Percentiles rank a stretch among this genome's conserved stretches.
These are phyloP conservation scores for Lipomyces yamanashiensis DNA, from an alignment of 805 yeast genomes.

Conservation along the genomic window DNA sequence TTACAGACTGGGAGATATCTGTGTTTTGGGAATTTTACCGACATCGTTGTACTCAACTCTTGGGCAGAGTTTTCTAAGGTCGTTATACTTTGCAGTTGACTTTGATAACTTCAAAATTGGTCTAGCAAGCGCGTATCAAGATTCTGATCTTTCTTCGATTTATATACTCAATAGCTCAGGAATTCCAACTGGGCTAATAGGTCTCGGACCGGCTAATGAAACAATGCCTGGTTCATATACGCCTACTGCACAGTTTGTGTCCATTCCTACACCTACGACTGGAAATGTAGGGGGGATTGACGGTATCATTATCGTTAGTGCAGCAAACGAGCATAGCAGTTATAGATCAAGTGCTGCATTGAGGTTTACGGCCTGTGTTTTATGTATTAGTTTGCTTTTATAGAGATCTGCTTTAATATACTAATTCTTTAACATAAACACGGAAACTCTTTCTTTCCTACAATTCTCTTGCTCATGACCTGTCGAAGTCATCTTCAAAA, in stretches of 20 bases:
- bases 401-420: too few species aligned
- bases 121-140: constrained; percentile 2
- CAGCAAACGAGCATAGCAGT: neutral
- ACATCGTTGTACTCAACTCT: neutral
- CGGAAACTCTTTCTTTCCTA: too few species aligned
- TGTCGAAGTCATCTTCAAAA: too few species aligned
- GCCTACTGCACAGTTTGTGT: neutral
- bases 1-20: constrained; percentile 3
- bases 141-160: constrained; percentile 1
- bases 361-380: neutral
- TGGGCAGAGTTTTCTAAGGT: constrained; percentile 13
- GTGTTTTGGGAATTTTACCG: constrained; percentile 11
- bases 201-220: neutral
- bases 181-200: constrained; percentile 5
- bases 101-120: constrained; percentile 10
- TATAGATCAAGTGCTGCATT: neutral
- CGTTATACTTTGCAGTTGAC: constrained; percentile 13
- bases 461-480: too few species aligned
- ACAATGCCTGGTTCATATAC: neutral
- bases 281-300: neutral
- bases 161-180: constrained; percentile 3
- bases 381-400: neutral
- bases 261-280: neutral
- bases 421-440: too few species aligned
- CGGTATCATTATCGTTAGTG: neutral